These are phyloP conservation scores for Erysimum pusillum DNA, from an alignment of 441 rosid genomes.

Conservation along the genomic window DNA sequence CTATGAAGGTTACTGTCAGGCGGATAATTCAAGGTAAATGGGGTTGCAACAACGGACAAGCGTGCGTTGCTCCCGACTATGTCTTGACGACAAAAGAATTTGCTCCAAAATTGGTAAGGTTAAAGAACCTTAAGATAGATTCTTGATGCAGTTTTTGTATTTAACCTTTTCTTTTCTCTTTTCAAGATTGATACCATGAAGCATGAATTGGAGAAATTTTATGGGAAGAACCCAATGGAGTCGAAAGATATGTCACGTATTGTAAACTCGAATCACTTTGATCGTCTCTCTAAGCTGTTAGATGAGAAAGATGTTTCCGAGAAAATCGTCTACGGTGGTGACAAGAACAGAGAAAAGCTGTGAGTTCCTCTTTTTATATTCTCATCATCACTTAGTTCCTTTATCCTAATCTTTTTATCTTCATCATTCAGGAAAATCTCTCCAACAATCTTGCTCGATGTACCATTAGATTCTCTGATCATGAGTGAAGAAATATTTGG, in stretches of 20 bases:
- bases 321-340: constrained; percentile 85
- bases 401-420: constrained; percentile 15
- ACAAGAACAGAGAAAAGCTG: constrained; percentile 75
- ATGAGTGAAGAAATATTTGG: constrained; percentile 84
- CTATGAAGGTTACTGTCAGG: constrained; percentile 59
- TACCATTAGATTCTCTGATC: constrained; percentile 64
- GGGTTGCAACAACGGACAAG: constrained; percentile 73
- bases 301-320: constrained; percentile 87
- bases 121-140: constrained; percentile 22
- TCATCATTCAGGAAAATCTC: constrained; percentile 57
- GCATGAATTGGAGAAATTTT: constrained; percentile 72
- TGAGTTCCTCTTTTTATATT: constrained; percentile 53
- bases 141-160: constrained; percentile 19
- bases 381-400: not conserved
- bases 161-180: constrained; percentile 40
- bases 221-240: constrained; percentile 80
- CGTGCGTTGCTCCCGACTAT: constrained; percentile 72
- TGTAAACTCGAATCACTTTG: constrained; percentile 82
- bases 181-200: constrained; percentile 74
- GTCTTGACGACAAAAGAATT: constrained; percentile 63
- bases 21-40: constrained; percentile 75
- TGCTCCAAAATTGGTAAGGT: constrained; percentile 67
- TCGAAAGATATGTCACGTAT: constrained; percentile 88
- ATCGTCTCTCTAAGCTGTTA: constrained; percentile 76
- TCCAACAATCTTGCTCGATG: constrained; percentile 71